phyloP scores from a whole-genome alignment of 805 yeast species.

The Blastobotrys chiropterorum region DNA sequence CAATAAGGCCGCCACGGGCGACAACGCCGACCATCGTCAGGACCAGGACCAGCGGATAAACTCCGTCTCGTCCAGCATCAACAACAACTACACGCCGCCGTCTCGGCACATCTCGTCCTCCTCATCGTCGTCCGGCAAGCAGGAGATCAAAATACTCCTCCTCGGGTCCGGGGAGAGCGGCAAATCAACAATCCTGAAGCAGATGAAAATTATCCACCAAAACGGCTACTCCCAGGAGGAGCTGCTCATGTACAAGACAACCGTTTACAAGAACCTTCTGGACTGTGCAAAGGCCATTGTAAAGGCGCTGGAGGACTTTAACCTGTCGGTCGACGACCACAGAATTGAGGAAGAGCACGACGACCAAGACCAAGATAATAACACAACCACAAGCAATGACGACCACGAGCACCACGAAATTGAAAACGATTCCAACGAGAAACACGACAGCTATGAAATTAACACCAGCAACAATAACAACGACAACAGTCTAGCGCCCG shows the following conservation, averaged over 20 bases:
- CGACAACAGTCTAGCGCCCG: constrained; percentile 1
- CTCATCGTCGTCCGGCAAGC: constrained; percentile 4
- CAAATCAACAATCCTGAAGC: constrained; percentile 73
- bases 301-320: constrained; percentile 54
- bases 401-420: too few relatives aligned
- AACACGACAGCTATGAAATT: not conserved
- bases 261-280: constrained; percentile 68
- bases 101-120: not conserved
- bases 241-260: constrained; percentile 64
- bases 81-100: not conserved
- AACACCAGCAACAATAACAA: not conserved
- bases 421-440: too few relatives aligned
- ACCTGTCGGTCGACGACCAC: constrained; percentile 22
- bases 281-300: constrained; percentile 71
- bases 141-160: constrained; percentile 64
- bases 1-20: not conserved
- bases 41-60: not conserved
- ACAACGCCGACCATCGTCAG: not conserved
- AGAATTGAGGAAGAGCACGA: not conserved
- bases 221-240: constrained; percentile 69
- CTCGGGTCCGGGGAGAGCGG: constrained; percentile 82
- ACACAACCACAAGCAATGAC: not conserved
- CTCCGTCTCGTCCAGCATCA: not conserved
- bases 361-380: not conserved
- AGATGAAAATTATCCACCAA: constrained; percentile 72